A percentile compares a stretch with the other conserved stretches of the same genome.
Conservation (phyloP, 768 basidiomycete species). For the Russula lepida region DNA sequence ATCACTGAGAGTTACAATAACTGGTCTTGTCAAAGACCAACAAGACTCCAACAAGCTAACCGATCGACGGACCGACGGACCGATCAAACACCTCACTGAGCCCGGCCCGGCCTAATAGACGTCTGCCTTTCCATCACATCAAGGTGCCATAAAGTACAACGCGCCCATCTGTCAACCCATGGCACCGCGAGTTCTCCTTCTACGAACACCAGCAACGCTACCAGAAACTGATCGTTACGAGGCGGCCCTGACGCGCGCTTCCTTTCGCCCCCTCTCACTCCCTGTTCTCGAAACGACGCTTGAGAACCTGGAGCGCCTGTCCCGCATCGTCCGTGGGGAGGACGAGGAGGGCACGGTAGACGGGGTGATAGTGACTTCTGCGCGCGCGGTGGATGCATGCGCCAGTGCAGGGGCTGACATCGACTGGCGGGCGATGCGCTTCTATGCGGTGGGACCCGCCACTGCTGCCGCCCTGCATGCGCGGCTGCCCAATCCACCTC, state of each 20-base stretch:
- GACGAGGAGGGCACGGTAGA: conserved; percentile 24
- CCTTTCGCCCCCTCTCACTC: conserved; percentile 50
- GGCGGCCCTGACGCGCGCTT: conserved; percentile 35
- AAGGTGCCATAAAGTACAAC: no score
- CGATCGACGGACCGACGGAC: background rate
- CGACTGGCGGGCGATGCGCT: conserved; percentile 52
- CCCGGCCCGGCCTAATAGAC: background rate
- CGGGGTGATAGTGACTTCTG: conserved; percentile 76
- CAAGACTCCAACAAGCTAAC: no score
- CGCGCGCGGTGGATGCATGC: conserved; percentile 71
- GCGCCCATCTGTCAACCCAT: background rate
- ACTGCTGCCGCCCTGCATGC: conserved; percentile 41
- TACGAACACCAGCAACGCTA: conserved; percentile 32
- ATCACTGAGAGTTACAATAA: background rate
- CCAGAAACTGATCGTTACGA: conserved; percentile 52
- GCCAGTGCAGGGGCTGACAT: conserved; percentile 12
- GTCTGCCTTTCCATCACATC: no score
- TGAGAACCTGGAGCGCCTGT: conserved; percentile 41
- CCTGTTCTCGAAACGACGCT: conserved; percentile 64
- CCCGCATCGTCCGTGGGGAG: conserved; percentile 30
- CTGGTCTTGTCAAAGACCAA: background rate
- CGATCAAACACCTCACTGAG: background rate
- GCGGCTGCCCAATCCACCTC: conserved; percentile 26
- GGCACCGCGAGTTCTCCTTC: conserved; percentile 32
- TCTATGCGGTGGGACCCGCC: conserved; percentile 70